Base-by-base conservation (phyloP, 305 asterid genomes). In the Rubia balearica region DNA sequence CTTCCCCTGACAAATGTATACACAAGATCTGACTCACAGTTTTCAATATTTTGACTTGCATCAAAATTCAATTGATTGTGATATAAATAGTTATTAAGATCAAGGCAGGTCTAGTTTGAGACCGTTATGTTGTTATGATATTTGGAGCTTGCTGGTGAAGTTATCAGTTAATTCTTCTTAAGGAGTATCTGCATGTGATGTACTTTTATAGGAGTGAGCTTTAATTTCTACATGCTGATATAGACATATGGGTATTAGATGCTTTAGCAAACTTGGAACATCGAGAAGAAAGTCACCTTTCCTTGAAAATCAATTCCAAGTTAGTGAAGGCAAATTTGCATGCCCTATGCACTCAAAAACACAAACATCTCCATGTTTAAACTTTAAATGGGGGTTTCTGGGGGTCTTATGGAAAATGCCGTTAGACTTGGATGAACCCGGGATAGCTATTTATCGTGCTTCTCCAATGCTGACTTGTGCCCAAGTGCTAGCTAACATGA, bases 401-500 rank as follows among this genome's bases (percentile, higher is more conserved):
- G 33, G 33, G 33, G 33, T 30, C 33, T 30, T 30, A 30, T 30
- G 33, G 33, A 30, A 30, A 30, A 3, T 30, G 3, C 33, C 33
- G 33, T 14, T 8, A 14, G 60, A 53, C 53, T 48, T 68, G 61
- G 61, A 8, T 16, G 60, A 19, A 5, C 11, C 40, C 14, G 61
- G 30, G 14, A 49, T 68, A 36, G 59, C 14, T 33, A n/a, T 38
- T 27, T 19, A 16, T 17, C 6, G 46, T 36, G 7, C 42, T 45
- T 27, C 10, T 68, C n/a, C 40, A 46, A 46, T 30, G 24, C 21
- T 22, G 24, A 3, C 13, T 2, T 16, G 5, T 46, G 27, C 24
- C 42, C 24, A 45, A 67, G 70, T 67, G 69, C 40, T 30, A 30
- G n/a, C 70, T 38, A 45, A 24, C 59, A 24, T 6, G 33, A 67